phyloP scores from a whole-genome alignment of 371 early-diverging fungal genomes.

The Zopfochytrium polystomum region DNA sequence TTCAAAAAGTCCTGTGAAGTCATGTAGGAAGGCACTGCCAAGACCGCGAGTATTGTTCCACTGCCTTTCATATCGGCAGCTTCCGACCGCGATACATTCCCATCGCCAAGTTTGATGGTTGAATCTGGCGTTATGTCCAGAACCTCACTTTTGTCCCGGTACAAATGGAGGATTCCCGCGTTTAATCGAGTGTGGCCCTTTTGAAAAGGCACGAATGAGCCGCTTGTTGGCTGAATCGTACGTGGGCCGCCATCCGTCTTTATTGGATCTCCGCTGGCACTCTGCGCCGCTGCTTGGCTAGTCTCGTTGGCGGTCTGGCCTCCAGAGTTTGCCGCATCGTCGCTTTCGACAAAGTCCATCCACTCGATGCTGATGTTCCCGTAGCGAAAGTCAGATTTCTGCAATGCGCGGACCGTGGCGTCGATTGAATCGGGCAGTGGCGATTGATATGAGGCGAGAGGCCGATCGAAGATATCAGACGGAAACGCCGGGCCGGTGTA shows the following conservation, averaged over 20 bases:
- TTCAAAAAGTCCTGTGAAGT: conserved; percentile 77
- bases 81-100: too few relatives aligned
- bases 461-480: too few relatives aligned
- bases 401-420: too few relatives aligned
- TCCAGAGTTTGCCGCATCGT: neutral
- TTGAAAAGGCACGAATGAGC: conserved; percentile 32
- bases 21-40: conserved; percentile 87
- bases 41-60: conserved; percentile 56
- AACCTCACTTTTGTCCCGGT: conserved; percentile 51
- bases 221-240: conserved; percentile 21
- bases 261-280: neutral
- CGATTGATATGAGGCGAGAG: too few relatives aligned
- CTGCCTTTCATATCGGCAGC: too few relatives aligned
- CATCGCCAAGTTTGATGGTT: too few relatives aligned
- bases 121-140: too few relatives aligned
- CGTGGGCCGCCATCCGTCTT: neutral
- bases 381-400: conserved; percentile 18
- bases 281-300: neutral
- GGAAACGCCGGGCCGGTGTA: too few relatives aligned
- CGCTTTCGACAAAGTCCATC: conserved; percentile 20
- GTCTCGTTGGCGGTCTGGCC: neutral
- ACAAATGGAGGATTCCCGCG: conserved; percentile 72
- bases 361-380: conserved; percentile 34
- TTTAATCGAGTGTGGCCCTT: conserved; percentile 32
- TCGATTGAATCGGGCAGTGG: too few relatives aligned